Base-by-base conservation (phyloP, 2,329 filamentous ascomycete genomes). In the Sarocladium kiliense region DNA sequence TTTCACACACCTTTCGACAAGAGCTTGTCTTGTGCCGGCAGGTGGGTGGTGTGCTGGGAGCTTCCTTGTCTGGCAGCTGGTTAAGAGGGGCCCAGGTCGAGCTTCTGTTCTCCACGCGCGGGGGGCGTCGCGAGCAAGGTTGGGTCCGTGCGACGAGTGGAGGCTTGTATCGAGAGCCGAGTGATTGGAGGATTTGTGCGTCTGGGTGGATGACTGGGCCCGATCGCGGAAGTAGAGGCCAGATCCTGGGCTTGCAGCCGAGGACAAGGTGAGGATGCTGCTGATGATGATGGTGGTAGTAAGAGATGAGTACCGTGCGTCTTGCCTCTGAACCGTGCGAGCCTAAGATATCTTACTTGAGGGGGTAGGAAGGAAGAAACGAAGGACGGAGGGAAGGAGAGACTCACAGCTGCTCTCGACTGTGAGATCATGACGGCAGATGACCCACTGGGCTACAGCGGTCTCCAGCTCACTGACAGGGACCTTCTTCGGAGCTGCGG, bases 71-170 rank as follows among this genome's bases (percentile, higher is more conserved):
- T 47, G 12, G 44, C 44, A 47, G 3, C 44, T 47, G 16, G 41
- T 25, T 7, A 45, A n/a, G 42, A 45, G 42, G 14, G 36, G 44
- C 9, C 26, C 23, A 49, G 44, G 23, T 49, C 44, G 44, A 49
- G 44, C 44, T 25, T 49, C 44, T 23, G 27, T 25, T 49, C 44
- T 49, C 4, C 25, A 34, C 23, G 27, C 47, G 47, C 5, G 44
- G 44, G 47, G 30, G 47, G 12, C 27, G 26, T 4, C 27, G n/a
- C 27, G 27, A 51, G 47, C 47, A 51, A 51, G 47, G 47, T 51
- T 51, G 47, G 47, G 47, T 51, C 47, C 47, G 47, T 51, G 47
- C 47, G 27, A 36, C 44, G 44, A 16, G 44, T 27, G 47, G 27
- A 27, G 11, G 47, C 27, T 34, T 51, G 47, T 51, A 23, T 51